These are phyloP conservation scores for Hyphopichia khmerensis DNA, from an alignment of 1,139 yeast genomes.

Conservation along the genomic window DNA sequence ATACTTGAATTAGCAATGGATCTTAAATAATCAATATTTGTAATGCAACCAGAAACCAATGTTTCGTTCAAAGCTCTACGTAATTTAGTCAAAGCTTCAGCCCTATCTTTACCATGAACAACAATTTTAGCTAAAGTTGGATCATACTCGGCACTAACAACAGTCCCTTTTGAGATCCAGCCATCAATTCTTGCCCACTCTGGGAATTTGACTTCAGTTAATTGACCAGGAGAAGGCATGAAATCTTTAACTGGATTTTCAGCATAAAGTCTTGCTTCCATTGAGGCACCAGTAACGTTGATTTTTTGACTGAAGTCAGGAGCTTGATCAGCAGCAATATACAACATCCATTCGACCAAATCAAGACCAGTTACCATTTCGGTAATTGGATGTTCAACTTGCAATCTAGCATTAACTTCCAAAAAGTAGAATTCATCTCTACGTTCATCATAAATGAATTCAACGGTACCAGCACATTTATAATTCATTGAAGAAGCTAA, in stretches of 20 bases:
- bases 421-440: constrained; percentile 90
- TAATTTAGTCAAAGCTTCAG: constrained; percentile 75
- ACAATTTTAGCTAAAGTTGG: constrained; percentile 96
- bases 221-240: constrained; percentile 94
- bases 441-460: constrained; percentile 82
- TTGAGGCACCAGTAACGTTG: constrained; percentile 77
- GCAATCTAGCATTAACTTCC: constrained; percentile 95
- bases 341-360: constrained; percentile 94
- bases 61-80: constrained; percentile 84
- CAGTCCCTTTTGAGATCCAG: constrained; percentile 92
- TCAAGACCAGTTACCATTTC: constrained; percentile 94
- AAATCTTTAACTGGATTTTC: constrained; percentile 96
- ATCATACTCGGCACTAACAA: constrained; percentile 88
- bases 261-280: constrained; percentile 95
- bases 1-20: constrained; percentile 79
- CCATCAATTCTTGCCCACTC: constrained; percentile 89
- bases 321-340: constrained; percentile 84
- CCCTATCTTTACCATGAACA: constrained; percentile 87
- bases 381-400: constrained; percentile 97
- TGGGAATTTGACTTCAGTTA: constrained; percentile 83
- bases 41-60: constrained; percentile 80
- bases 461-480: constrained; percentile 97
- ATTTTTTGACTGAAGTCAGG: constrained; percentile 68
- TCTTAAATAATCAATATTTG: constrained; percentile 87
- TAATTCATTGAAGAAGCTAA: constrained; percentile 79